Percentiles rank a stretch among this genome's conserved stretches.
These are phyloP conservation scores for Kernera saxatilis DNA, from an alignment of 345 rosid species.

Conservation along the genomic window DNA sequence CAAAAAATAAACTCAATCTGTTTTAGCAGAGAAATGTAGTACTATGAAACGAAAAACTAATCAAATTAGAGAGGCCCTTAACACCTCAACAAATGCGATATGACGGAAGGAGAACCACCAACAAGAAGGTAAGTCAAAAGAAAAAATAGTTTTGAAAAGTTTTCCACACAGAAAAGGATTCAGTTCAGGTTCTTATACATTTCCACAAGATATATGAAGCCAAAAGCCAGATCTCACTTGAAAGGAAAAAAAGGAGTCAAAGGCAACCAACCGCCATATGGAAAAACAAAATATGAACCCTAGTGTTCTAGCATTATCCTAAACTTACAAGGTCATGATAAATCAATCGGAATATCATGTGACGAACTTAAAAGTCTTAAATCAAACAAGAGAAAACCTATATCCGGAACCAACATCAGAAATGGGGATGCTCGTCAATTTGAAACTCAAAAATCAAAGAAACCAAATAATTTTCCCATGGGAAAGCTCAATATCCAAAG, in stretches of 20 bases:
- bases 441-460: neutral
- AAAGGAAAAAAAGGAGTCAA: no score
- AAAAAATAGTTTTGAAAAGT: neutral
- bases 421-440: neutral
- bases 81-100: neutral
- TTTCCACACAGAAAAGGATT: neutral
- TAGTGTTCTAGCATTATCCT: neutral
- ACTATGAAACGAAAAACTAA: no score
- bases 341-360: neutral
- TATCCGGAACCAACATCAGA: conserved; percentile 1
- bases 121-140: neutral
- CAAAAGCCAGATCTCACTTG: neutral
- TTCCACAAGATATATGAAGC: neutral
- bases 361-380: neutral
- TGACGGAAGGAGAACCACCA: neutral
- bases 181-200: neutral
- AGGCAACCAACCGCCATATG: neutral
- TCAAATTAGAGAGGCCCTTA: no score
- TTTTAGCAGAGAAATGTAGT: neutral
- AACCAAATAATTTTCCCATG: neutral
- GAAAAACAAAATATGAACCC: neutral
- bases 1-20: neutral
- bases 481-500: neutral
- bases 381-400: neutral
- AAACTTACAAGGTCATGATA: neutral